Evolutionary conservation across 352 stramenopile genomes (phyloP), one percentile per base, ranked within the genome.

Genomic region (Globisporangium heterothallicum): DNA sequence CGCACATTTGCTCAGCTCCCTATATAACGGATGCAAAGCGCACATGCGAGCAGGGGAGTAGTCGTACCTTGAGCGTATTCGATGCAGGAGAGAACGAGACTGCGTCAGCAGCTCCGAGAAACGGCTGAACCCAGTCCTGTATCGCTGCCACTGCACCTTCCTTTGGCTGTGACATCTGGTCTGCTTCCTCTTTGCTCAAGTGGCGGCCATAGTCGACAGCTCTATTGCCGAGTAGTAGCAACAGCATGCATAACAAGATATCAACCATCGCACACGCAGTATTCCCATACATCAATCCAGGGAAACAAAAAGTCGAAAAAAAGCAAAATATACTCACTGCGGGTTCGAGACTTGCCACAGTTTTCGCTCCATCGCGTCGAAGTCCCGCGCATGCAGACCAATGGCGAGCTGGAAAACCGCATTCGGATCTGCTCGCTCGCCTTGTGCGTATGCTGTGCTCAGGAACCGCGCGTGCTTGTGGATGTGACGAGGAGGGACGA

Each of bases 281-380:
- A 21, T 21, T 6, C n/a, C 51, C 10, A 25, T 14, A 19, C 13
- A 13, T 13, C 14, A 53, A n/a, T n/a, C n/a, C n/a, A n/a, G n/a
- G n/a, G n/a, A n/a, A n/a, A n/a, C n/a, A n/a, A n/a, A n/a, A n/a
- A n/a, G n/a, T n/a, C n/a, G n/a, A 12, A 3, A 25, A 0, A 53
- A 10, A 18, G 6, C n/a, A 24, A 41, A 13, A 0, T 18, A 8
- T 36, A 75, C 74, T 30, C 72, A 88, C 74, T 40, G 62, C 7
- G 80, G 80, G 47, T 86, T 56, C 0, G 80, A 85, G 0, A 86
- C 63, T 6, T 56, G 41, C 56, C 71, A 88, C 24, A 91, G 64
- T 24, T 55, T 59, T 29, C 55, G 56, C 60, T 88, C 80, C 10
- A 91, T 43, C 5, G 53, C 50, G 14, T 54, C 49, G 58, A 85